Percentiles rank a stretch among this genome's conserved stretches.
phyloP scores from a whole-genome alignment of 2,329 filamentous ascomycete species.

The Claviceps digitariae region DNA sequence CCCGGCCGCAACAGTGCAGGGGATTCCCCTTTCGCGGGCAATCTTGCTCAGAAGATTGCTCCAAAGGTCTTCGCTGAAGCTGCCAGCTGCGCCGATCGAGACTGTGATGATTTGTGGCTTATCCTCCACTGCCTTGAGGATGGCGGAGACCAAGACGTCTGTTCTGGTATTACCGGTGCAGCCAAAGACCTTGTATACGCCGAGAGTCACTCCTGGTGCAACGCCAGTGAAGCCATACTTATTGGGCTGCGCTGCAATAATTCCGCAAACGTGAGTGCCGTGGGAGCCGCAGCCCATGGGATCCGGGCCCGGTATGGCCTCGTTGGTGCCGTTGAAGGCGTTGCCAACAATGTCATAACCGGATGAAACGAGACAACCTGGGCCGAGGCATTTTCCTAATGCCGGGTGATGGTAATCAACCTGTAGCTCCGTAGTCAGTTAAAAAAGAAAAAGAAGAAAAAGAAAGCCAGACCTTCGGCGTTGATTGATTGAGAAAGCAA shows the following conservation, averaged over 20 bases:
- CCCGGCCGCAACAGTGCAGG: slow-evolving; percentile 10
- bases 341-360: slow-evolving; percentile 16
- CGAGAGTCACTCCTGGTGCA: slow-evolving; percentile 3
- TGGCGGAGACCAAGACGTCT: slow-evolving; percentile 40
- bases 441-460: too few species aligned
- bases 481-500: too few species aligned
- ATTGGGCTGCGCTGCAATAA: slow-evolving; percentile 12
- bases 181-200: slow-evolving; percentile 3
- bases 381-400: slow-evolving; percentile 45
- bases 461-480: too few species aligned
- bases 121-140: slow-evolving; percentile 39
- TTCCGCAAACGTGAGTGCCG: slow-evolving; percentile 13
- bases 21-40: slow-evolving; percentile 15
- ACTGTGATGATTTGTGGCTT: slow-evolving; percentile 20
- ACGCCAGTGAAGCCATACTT: slow-evolving; percentile 3
- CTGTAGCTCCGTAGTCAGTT: slow-evolving; percentile 14
- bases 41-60: slow-evolving; percentile 29
- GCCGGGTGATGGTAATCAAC: slow-evolving; percentile 46
- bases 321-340: slow-evolving; percentile 4
- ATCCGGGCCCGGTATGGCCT: slow-evolving; percentile 9
- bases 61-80: slow-evolving; percentile 25
- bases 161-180: slow-evolving; percentile 14
- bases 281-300: slow-evolving; percentile 11
- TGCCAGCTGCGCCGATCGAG: slow-evolving; percentile 10
- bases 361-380: slow-evolving; percentile 25